Conservation (phyloP, 2,329 filamentous ascomycete species). For the Pezicula radicicola region DNA sequence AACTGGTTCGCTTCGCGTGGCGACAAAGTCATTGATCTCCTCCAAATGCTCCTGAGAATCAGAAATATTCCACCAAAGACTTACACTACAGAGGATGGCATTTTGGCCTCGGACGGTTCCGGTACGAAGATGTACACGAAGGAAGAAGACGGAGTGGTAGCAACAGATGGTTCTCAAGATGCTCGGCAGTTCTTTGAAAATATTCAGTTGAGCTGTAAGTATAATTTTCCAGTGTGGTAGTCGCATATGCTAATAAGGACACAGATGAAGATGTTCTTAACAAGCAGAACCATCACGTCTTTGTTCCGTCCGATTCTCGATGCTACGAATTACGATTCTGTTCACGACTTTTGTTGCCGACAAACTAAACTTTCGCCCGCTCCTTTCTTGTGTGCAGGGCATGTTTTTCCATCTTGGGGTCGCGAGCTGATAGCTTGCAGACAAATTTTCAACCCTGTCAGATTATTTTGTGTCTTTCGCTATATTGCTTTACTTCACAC, state of each 20-base stretch:
- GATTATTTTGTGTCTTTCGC: too few species aligned
- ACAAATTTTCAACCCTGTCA: too few species aligned
- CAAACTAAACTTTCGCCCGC: not conserved
- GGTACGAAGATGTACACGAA: too few species aligned
- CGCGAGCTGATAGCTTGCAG: too few species aligned
- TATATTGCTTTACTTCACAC: too few species aligned
- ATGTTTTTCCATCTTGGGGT: too few species aligned
- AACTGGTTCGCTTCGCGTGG: slow-evolving; percentile 56
- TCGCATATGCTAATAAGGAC: slow-evolving; percentile 6
- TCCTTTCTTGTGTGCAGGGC: too few species aligned
- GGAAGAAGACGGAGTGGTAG: slow-evolving; percentile 37
- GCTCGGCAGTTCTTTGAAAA: slow-evolving; percentile 51
- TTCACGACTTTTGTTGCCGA: slow-evolving; percentile 40
- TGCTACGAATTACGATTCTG: slow-evolving; percentile 49
- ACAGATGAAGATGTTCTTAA: slow-evolving; percentile 27
- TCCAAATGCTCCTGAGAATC: slow-evolving; percentile 61
- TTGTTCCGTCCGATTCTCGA: slow-evolving; percentile 36
- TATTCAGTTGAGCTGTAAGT: slow-evolving; percentile 56
- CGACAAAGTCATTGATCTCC: slow-evolving; percentile 52
- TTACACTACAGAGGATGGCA: slow-evolving; percentile 41
- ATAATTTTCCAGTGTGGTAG: not conserved
- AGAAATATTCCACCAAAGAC: slow-evolving; percentile 57
- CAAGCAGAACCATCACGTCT: slow-evolving; percentile 24
- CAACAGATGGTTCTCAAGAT: slow-evolving; percentile 39
- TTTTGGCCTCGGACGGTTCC: slow-evolving; percentile 24